These are phyloP conservation scores for Oryza glaberrima DNA, from an alignment of 176 grass and related monocot species.

Conservation along the genomic window DNA sequence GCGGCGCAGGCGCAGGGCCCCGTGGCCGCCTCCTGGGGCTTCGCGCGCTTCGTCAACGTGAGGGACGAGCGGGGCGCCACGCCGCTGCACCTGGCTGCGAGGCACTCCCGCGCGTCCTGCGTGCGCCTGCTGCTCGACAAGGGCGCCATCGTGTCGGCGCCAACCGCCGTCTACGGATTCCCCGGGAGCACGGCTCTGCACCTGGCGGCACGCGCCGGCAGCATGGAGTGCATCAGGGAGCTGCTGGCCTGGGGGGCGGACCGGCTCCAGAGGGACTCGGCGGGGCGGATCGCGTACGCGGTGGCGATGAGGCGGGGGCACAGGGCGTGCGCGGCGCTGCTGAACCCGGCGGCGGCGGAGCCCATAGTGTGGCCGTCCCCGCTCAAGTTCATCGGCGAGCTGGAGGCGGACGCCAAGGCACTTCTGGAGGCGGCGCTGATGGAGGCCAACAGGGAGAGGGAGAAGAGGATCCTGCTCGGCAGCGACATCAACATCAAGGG, in stretches of 20 bases:
- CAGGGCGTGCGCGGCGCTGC: slow-evolving; percentile 61
- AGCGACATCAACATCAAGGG: too few relatives aligned
- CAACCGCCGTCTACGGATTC: slow-evolving; percentile 8
- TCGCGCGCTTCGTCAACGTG: slow-evolving; percentile 69
- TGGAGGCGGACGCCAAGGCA: slow-evolving; percentile 66
- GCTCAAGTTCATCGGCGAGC: slow-evolving; percentile 86
- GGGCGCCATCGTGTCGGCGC: slow-evolving; percentile 57
- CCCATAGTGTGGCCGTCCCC: slow-evolving; percentile 86
- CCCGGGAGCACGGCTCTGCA: slow-evolving; percentile 58
- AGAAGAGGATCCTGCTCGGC: slow-evolving; percentile 54
- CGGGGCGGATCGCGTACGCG: slow-evolving; percentile 65
- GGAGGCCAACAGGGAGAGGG: slow-evolving; percentile 67
- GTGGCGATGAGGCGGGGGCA: slow-evolving; percentile 65
- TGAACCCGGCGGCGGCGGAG: slow-evolving; percentile 61
- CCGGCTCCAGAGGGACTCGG: slow-evolving; percentile 51
- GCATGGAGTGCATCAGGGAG: slow-evolving; percentile 53
- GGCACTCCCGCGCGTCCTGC: slow-evolving; percentile 45
- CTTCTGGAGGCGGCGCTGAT: slow-evolving; percentile 65
- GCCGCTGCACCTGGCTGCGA: slow-evolving; percentile 61
- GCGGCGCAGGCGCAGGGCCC: slow-evolving; percentile 46
- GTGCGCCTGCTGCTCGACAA: slow-evolving; percentile 62
- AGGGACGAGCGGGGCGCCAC: slow-evolving; percentile 70
- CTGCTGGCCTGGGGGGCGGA: slow-evolving; percentile 72
- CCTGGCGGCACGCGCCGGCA: slow-evolving; percentile 60
- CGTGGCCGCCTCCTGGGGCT: slow-evolving; percentile 65